Conservation (phyloP, 108 stramenopile genomes). For the Pseudonitzschia delicatissima region DNA sequence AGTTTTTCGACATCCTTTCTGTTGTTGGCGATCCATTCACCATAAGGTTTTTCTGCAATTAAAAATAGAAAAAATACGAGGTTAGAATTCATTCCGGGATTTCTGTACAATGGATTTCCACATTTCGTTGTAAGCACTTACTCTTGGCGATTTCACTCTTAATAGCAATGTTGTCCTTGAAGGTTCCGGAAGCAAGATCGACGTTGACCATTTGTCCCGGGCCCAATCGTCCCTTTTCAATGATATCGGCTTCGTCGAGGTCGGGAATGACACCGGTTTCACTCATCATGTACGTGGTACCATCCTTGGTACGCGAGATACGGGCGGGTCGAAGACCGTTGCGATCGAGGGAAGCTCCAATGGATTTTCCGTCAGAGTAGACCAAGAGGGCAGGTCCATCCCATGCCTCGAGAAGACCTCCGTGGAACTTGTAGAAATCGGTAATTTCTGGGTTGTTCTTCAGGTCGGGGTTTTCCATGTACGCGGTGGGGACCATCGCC, state of each 20-base stretch:
- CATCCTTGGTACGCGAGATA: slow-evolving; percentile 89
- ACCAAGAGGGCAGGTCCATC: slow-evolving; percentile 96
- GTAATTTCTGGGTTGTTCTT: slow-evolving; percentile 83
- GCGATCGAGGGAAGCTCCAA: slow-evolving; percentile 89
- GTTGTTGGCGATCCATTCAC: slow-evolving; percentile 79
- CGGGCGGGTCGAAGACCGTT: slow-evolving; percentile 94
- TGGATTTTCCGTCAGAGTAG: slow-evolving; percentile 92
- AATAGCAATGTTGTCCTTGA: slow-evolving; percentile 93
- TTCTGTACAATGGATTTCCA: too few relatives aligned
- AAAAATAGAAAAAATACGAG: slow-evolving; percentile 2
- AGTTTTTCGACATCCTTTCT: slow-evolving; percentile 69
- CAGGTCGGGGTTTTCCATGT: slow-evolving; percentile 85
- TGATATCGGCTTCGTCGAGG: slow-evolving; percentile 77
- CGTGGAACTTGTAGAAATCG: slow-evolving; percentile 98
- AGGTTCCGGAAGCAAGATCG: slow-evolving; percentile 81
- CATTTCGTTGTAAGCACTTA: too few relatives aligned
- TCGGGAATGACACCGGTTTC: slow-evolving; percentile 93
- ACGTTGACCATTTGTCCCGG: slow-evolving; percentile 97
- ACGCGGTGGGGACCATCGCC: slow-evolving; percentile 89
- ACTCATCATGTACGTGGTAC: slow-evolving; percentile 94
- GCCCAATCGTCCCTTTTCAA: slow-evolving; percentile 92
- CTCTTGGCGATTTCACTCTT: slow-evolving; percentile 90
- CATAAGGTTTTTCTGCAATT: slow-evolving; percentile 74
- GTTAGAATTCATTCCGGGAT: neutral
- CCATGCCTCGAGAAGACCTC: slow-evolving; percentile 95